phyloP scores from a whole-genome alignment of 495 filamentous ascomycete species.

The Podospora comata region DNA sequence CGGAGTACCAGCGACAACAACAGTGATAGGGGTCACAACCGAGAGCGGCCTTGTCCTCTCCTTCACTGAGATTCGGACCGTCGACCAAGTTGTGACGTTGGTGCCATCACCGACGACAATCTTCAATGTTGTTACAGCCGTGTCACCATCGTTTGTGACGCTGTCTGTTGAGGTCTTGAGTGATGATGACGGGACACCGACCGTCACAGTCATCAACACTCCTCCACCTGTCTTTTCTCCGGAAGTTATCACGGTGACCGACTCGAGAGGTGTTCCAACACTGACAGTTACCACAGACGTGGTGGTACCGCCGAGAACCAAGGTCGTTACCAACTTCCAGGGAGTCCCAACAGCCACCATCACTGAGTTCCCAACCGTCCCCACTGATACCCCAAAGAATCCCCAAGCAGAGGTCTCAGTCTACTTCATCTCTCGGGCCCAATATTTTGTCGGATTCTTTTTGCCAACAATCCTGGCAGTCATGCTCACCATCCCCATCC shows the following conservation, averaged over 20 bases:
- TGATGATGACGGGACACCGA: conserved; percentile 22
- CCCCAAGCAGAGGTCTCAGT: conserved; percentile 15
- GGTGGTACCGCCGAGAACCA: conserved; percentile 22
- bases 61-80: conserved; percentile 7
- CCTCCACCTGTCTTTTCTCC: conserved; percentile 28
- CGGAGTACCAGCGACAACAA: conserved; percentile 4
- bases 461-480: conserved; percentile 34
- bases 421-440: conserved; percentile 24
- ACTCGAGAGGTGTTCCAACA: conserved; percentile 26
- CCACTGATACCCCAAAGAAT: conserved; percentile 10
- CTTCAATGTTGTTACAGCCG: conserved; percentile 5
- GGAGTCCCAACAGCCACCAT: conserved; percentile 33
- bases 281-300: conserved; percentile 30
- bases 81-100: conserved; percentile 13
- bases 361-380: conserved; percentile 28
- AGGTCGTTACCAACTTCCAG: conserved; percentile 23
- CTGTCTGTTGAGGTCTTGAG: conserved; percentile 23
- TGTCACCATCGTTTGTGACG: conserved; percentile 21
- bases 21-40: neutral
- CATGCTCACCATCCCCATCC: conserved; percentile 34
- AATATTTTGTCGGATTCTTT: conserved; percentile 40
- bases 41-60: neutral
- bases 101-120: conserved; percentile 17
- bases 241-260: conserved; percentile 25
- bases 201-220: conserved; percentile 29